These are phyloP conservation scores for Solanum arcanum DNA, from an alignment of 257 asterid species.

Conservation along the genomic window DNA sequence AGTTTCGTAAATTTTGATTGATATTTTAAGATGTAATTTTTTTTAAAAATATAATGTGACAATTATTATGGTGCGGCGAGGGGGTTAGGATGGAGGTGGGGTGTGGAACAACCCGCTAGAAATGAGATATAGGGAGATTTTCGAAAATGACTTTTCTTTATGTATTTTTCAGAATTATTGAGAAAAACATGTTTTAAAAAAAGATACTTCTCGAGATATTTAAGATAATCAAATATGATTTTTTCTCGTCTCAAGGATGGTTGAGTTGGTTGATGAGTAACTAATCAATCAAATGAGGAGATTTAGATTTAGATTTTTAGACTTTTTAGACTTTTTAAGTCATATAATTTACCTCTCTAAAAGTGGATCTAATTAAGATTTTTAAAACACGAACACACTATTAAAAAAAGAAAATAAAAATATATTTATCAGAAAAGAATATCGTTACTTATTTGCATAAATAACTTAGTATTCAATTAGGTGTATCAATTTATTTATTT, in stretches of 20 bases:
- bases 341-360: neutral
- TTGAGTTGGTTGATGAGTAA: neutral
- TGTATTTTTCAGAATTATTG: neutral
- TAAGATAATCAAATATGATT: neutral
- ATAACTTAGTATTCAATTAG: too few relatives aligned
- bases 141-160: neutral
- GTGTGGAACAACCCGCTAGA: neutral
- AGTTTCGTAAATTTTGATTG: neutral
- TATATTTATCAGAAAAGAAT: too few relatives aligned
- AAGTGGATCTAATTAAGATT: too few relatives aligned
- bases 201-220: neutral
- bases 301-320: neutral
- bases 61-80: neutral
- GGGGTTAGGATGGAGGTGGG: neutral
- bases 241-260: neutral
- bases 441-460: too few relatives aligned
- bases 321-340: rapidly evolving
- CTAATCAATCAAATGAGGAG: neutral
- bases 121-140: neutral
- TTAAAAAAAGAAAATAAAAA: too few relatives aligned
- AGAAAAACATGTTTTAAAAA: neutral
- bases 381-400: too few relatives aligned
- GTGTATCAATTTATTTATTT: too few relatives aligned
- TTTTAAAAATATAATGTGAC: neutral
- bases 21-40: neutral